These are phyloP conservation scores for Cladosporium sp. DNA, from an alignment of 2,329 filamentous ascomycete genomes.

Conservation along the genomic window DNA sequence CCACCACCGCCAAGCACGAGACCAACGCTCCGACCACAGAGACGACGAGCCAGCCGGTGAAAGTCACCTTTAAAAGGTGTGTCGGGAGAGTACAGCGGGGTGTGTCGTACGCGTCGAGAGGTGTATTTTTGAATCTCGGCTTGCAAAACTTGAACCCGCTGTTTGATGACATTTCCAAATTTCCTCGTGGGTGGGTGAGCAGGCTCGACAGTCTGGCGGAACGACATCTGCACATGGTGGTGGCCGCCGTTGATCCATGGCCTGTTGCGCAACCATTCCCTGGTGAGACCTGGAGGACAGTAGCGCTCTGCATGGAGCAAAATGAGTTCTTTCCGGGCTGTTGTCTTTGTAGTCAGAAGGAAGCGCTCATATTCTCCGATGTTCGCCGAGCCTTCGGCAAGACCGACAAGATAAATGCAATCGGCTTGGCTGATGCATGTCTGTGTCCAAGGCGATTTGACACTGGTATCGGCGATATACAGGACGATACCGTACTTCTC, in stretches of 20 bases:
- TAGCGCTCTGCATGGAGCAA: slow-evolving; percentile 84
- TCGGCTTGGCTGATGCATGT: slow-evolving; percentile 97
- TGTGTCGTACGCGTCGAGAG: slow-evolving; percentile 81
- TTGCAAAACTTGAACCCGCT: slow-evolving; percentile 87
- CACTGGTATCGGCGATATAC: slow-evolving; percentile 93
- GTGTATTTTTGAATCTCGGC: slow-evolving; percentile 99
- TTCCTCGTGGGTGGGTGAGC: slow-evolving; percentile 66
- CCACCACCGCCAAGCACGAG: slow-evolving; percentile 91
- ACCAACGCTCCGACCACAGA: slow-evolving; percentile 92
- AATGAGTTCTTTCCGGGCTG: slow-evolving; percentile 86
- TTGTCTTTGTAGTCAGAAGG: slow-evolving; percentile 93
- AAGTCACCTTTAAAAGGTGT: slow-evolving; percentile 95
- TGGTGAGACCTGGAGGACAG: slow-evolving; percentile 74
- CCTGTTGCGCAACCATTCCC: slow-evolving; percentile 80
- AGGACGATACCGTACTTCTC: slow-evolving; percentile 95
- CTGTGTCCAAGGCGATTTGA: slow-evolving; percentile 96
- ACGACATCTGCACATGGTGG: slow-evolving; percentile 94
- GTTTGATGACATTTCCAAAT: slow-evolving; percentile 79
- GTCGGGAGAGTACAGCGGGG: slow-evolving; percentile 82
- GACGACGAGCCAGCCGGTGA: slow-evolving; percentile 77
- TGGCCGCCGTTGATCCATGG: slow-evolving; percentile 98
- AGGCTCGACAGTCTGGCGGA: slow-evolving; percentile 65
- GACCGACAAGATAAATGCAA: slow-evolving; percentile 84
- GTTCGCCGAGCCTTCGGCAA: slow-evolving; percentile 81
- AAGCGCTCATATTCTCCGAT: slow-evolving; percentile 97